These are phyloP conservation scores for Botrytis hyacinthi DNA, from an alignment of 2,329 filamentous ascomycete genomes.

Conservation along the genomic window DNA sequence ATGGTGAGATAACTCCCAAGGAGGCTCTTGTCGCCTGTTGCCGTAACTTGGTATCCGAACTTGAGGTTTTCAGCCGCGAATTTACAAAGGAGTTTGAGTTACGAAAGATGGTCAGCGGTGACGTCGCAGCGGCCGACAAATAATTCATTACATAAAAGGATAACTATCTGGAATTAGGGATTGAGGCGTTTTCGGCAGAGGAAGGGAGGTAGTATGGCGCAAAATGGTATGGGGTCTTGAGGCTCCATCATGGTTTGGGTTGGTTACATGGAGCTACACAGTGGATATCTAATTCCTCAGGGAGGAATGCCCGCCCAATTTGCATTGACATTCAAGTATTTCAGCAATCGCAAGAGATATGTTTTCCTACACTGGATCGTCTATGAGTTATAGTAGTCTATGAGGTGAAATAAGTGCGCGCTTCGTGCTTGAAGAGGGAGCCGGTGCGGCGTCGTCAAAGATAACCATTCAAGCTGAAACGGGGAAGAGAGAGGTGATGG, in stretches of 20 bases:
- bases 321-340: not conserved
- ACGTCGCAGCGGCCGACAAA: conserved; percentile 26
- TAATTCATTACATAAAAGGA: conserved; percentile 12
- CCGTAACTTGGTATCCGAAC: conserved; percentile 76
- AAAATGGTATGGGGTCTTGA: not conserved
- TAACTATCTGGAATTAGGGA: not conserved
- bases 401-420: not conserved
- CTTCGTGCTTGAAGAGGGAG: not conserved
- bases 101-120: conserved; percentile 71
- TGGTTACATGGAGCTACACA: not conserved
- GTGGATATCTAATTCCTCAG: not conserved
- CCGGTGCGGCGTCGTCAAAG: not conserved
- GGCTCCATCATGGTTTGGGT: conserved; percentile 7
- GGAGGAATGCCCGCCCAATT: not conserved
- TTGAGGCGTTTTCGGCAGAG: conserved; percentile 3
- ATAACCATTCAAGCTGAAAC: not conserved
- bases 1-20: conserved; percentile 83
- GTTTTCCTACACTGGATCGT: not conserved
- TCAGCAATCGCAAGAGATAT: conserved; percentile 5
- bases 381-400: not conserved
- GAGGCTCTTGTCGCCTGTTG: conserved; percentile 81
- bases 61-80: conserved; percentile 76
- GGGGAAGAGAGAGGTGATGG: not conserved
- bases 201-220: not conserved
- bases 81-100: conserved; percentile 92